These are phyloP conservation scores for Hydrangea macrophylla DNA, from an alignment of 148 eudicot genomes.

Conservation along the genomic window DNA sequence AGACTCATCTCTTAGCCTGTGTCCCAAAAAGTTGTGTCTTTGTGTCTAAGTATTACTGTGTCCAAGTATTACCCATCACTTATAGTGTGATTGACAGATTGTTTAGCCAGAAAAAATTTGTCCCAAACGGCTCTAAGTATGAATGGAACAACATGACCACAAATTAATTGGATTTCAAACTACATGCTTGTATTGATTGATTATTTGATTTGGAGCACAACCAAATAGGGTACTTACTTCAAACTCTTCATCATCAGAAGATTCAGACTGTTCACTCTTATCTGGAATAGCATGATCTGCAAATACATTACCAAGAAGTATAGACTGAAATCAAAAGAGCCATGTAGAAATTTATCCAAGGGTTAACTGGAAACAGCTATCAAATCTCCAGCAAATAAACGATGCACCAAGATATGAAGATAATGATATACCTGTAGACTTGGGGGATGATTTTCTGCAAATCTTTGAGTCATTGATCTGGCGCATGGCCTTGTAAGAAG, in stretches of 20 bases:
- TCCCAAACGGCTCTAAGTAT: too few relatives aligned
- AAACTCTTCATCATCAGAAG: conserved; percentile 58
- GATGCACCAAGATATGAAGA: neutral
- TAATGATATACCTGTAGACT: conserved; percentile 34
- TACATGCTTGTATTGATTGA: neutral
- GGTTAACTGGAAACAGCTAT: neutral
- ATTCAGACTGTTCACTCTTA: conserved; percentile 31
- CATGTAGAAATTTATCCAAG: neutral
- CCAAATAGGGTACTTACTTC: conserved; percentile 42
- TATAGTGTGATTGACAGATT: too few relatives aligned
- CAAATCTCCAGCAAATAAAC: neutral
- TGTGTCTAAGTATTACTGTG: too few relatives aligned
- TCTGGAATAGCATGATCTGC: conserved; percentile 18
- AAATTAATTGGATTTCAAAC: neutral
- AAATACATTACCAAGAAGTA: conserved; percentile 20
- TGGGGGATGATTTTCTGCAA: conserved; percentile 21
- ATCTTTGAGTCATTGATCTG: conserved; percentile 20
- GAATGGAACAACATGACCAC: neutral
- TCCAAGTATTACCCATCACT: too few relatives aligned
- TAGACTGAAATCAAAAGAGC: neutral
- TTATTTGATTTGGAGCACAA: neutral
- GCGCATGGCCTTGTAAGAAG: conserved; percentile 27
- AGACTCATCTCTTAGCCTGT: too few relatives aligned
- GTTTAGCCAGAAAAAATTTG: too few relatives aligned
- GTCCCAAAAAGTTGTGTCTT: too few relatives aligned